Evolutionary conservation across 2,329 filamentous ascomycete genomes (phyloP).

Genomic region (Cladophialophora bantiana): DNA sequence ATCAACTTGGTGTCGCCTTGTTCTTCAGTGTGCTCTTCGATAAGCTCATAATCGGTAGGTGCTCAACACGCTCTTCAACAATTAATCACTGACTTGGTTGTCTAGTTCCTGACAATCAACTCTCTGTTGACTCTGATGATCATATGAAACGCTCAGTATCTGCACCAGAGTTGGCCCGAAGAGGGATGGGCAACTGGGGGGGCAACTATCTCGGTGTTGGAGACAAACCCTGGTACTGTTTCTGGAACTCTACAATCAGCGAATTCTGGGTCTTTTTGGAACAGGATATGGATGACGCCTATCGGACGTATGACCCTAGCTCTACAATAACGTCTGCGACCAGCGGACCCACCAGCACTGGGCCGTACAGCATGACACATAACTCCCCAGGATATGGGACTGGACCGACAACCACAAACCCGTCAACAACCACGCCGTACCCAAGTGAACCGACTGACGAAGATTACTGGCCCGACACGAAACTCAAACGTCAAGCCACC

Average conservation of each 20-base stretch:
- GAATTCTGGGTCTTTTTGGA: conserved; percentile 72
- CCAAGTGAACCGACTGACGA: conserved; percentile 31
- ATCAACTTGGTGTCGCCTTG: conserved; percentile 65
- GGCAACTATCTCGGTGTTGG: conserved; percentile 55
- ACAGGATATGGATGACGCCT: conserved; percentile 52
- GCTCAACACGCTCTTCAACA: neutral
- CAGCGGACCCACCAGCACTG: conserved; percentile 28
- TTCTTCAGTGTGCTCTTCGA: conserved; percentile 69
- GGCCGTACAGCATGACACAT: conserved; percentile 7
- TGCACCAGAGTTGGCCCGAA: conserved; percentile 24
- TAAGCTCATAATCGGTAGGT: conserved; percentile 64
- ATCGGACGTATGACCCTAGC: conserved; percentile 32
- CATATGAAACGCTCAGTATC: conserved; percentile 43
- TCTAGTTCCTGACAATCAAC: conserved; percentile 47
- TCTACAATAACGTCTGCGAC: conserved; percentile 34
- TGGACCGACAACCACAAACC: conserved; percentile 24
- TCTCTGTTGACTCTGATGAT: conserved; percentile 41
- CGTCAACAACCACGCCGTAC: conserved; percentile 39
- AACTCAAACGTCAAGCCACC: conserved; percentile 35
- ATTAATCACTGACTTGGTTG: conserved; percentile 15
- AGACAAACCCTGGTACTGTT: conserved; percentile 72
- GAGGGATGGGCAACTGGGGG: conserved; percentile 40
- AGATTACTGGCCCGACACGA: conserved; percentile 33
- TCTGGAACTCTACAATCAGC: conserved; percentile 71
- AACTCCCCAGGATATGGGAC: conserved; percentile 18